Evolutionary conservation across 2,329 filamentous ascomycete species (phyloP).

Genomic region (Aspergillus spinulosporus): DNA sequence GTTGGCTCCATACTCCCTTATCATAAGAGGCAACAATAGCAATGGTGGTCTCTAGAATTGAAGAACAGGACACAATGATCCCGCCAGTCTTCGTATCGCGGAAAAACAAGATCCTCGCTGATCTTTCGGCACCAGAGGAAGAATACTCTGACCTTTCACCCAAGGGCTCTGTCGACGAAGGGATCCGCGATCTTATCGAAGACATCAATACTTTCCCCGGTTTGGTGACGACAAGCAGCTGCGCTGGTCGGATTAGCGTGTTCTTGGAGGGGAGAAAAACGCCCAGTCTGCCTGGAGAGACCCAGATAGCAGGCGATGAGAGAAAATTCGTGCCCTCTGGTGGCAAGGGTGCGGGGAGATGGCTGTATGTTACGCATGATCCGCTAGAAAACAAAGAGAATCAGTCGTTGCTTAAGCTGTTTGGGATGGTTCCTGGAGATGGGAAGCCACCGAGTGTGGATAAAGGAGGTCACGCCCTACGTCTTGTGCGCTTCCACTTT

Average conservation of each 20-base stretch:
- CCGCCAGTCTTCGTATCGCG: conserved; percentile 54
- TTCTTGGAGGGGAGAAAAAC: conserved; percentile 76
- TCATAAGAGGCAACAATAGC: neutral
- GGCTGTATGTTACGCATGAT: conserved; percentile 87
- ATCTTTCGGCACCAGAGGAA: conserved; percentile 66
- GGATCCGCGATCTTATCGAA: conserved; percentile 73
- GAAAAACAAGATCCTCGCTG: conserved; percentile 71
- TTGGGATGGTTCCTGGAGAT: conserved; percentile 45
- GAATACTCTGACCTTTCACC: conserved; percentile 83
- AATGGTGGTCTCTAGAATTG: neutral
- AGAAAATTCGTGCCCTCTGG: conserved; percentile 62
- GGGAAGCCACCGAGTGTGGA: conserved; percentile 31
- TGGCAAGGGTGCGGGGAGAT: conserved; percentile 80
- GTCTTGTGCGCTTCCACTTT: conserved; percentile 80
- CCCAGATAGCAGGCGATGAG: conserved; percentile 17
- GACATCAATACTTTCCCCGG: conserved; percentile 74
- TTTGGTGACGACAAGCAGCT: conserved; percentile 89
- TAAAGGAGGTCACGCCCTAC: conserved; percentile 43
- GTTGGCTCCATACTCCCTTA: neutral
- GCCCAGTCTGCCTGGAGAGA: conserved; percentile 19
- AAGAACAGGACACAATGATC: conserved; percentile 19
- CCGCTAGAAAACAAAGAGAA: conserved; percentile 51
- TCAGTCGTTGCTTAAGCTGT: conserved; percentile 39
- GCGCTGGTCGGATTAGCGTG: conserved; percentile 81
- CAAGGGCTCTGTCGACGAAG: conserved; percentile 81